A percentile compares a stretch with the other conserved stretches of the same genome.
phyloP scores from a whole-genome alignment of 2,329 filamentous ascomycete genomes.

The Dactylonectria macrodidyma region DNA sequence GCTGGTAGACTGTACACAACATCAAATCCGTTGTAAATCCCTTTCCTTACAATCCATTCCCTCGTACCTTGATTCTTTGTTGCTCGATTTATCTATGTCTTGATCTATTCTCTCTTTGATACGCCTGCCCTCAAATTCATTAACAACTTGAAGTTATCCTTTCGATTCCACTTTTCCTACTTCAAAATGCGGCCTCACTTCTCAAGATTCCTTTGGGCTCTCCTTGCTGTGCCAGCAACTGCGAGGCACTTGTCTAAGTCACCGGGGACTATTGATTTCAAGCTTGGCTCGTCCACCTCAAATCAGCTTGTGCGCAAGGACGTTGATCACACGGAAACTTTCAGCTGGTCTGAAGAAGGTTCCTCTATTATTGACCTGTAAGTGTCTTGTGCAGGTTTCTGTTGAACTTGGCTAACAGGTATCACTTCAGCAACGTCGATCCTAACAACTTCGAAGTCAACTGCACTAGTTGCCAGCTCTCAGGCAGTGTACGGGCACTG shows the following conservation, averaged over 20 bases:
- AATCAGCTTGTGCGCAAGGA: neutral
- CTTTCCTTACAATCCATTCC: neutral
- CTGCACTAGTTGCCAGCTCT: constrained; percentile 14
- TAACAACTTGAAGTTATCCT: neutral
- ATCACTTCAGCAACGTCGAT: neutral
- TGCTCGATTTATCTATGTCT: neutral
- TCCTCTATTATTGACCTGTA: neutral
- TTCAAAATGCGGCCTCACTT: neutral
- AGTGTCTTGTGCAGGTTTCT: neutral
- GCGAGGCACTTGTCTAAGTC: neutral
- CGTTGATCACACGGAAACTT: constrained; percentile 1
- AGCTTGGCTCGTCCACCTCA: neutral
- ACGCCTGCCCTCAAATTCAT: neutral
- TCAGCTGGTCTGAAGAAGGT: neutral
- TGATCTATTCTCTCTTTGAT: neutral
- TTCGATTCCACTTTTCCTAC: neutral
- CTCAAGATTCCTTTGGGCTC: neutral
- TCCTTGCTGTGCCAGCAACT: neutral
- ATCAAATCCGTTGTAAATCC: neutral
- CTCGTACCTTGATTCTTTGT: too few relatives aligned
- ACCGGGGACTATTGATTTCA: neutral
- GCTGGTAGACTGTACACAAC: neutral
- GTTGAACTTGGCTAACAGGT: neutral
- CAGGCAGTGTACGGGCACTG: neutral
- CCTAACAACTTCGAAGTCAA: constrained; percentile 3